Conservation (phyloP, 2,329 filamentous ascomycete genomes). For the Penicillium psychrosexuale region DNA sequence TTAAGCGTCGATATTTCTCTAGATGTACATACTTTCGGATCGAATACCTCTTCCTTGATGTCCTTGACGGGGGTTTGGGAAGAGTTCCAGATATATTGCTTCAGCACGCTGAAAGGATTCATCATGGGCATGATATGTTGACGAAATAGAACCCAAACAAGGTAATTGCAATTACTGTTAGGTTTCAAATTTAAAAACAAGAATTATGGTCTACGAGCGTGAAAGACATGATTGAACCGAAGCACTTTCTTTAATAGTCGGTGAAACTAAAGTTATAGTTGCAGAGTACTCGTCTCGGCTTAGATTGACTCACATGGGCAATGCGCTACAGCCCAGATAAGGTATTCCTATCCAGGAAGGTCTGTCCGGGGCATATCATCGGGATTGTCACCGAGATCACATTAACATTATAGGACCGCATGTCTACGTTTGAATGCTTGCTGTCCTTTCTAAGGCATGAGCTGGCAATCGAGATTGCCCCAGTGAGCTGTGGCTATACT, state of each 20-base stretch:
- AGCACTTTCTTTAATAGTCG: background rate
- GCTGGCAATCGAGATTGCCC: background rate
- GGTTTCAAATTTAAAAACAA: background rate
- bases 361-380: constrained; percentile 1
- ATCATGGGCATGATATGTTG: background rate
- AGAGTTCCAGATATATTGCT: background rate
- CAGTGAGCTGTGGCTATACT: background rate
- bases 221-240: background rate
- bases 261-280: background rate
- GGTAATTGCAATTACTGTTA: background rate
- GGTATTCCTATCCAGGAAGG: constrained; percentile 2
- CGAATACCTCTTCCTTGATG: background rate
- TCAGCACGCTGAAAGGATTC: background rate
- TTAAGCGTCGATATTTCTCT: background rate
- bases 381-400: too few species aligned
- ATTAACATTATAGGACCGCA: background rate
- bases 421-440: background rate
- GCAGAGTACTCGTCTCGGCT: background rate
- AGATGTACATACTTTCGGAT: background rate
- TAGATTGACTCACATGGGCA: background rate
- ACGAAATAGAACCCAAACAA: background rate
- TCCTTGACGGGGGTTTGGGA: background rate
- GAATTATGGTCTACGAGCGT: background rate
- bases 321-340: background rate
- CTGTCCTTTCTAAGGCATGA: too few species aligned